These are phyloP conservation scores for Pisolithus marmoratus DNA, from an alignment of 768 basidiomycete genomes.

Conservation along the genomic window DNA sequence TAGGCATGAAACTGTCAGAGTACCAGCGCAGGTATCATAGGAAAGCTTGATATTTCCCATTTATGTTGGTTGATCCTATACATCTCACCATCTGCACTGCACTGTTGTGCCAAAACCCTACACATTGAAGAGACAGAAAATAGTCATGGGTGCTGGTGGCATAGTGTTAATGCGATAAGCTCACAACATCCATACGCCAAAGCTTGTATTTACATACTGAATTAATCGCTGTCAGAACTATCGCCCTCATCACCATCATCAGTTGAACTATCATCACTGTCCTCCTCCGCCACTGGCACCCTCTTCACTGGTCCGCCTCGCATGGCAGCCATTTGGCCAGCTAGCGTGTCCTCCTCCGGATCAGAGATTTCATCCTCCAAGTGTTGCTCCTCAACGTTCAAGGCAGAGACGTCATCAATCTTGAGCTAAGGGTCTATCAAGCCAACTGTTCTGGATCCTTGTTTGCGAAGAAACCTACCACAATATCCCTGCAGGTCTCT, in stretches of 20 bases:
- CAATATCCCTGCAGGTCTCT: constrained; percentile 64
- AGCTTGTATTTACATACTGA: no score
- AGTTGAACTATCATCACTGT: constrained; percentile 46
- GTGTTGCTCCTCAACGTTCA: constrained; percentile 51
- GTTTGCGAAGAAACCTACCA: constrained; percentile 41
- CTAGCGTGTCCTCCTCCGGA: constrained; percentile 93
- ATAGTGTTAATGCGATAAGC: no score
- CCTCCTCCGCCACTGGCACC: constrained; percentile 37
- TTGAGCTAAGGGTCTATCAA: constrained; percentile 52
- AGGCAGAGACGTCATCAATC: constrained; percentile 65
- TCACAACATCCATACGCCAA: no score
- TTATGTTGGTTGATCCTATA: no score
- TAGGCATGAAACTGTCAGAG: no score
- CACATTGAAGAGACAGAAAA: no score
- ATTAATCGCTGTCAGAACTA: constrained; percentile 41
- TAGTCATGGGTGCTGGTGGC: no score
- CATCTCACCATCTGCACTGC: no score
- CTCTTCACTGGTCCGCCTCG: constrained; percentile 83
- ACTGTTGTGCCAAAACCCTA: no score
- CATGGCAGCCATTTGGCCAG: constrained; percentile 98
- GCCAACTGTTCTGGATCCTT: background rate
- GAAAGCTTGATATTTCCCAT: no score
- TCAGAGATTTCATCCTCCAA: constrained; percentile 95
- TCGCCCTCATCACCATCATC: constrained; percentile 41
- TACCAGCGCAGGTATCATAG: no score